Evolutionary conservation across 1,284 basidiomycete species (phyloP).

Genomic region (Cutaneotrichosporon curvatum): DNA sequence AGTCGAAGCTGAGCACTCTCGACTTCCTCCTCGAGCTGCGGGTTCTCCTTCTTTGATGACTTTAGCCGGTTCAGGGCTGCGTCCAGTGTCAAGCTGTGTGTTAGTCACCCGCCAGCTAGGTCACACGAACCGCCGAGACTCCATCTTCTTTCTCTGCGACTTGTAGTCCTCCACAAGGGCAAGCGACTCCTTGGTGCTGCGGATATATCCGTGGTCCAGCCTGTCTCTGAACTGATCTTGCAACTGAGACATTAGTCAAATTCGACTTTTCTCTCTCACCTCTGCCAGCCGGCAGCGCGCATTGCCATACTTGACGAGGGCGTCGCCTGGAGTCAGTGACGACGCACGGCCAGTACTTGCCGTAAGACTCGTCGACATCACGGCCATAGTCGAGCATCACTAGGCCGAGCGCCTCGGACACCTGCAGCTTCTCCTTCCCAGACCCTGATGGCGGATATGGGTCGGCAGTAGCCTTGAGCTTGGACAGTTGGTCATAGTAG

Average conservation of each 20-base stretch:
- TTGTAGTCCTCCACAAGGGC: slow-evolving; percentile 43
- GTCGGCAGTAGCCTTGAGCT: slow-evolving; percentile 40
- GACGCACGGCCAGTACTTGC: slow-evolving; percentile 17
- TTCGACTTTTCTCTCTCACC: slow-evolving; percentile 36
- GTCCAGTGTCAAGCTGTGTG: slow-evolving; percentile 62
- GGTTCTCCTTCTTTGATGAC: slow-evolving; percentile 54
- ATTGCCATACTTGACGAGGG: slow-evolving; percentile 63
- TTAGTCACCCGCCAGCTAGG: slow-evolving; percentile 1
- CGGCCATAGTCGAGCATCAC: slow-evolving; percentile 81
- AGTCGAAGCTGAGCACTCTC: slow-evolving; percentile 62
- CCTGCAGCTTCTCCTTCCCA: slow-evolving; percentile 48
- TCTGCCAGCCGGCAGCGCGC: slow-evolving; percentile 73
- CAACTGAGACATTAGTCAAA: neutral
- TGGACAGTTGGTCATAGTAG: slow-evolving; percentile 38
- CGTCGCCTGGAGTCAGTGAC: slow-evolving; percentile 42
- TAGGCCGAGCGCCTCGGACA: slow-evolving; percentile 68
- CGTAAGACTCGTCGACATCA: slow-evolving; percentile 64
- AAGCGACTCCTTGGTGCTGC: slow-evolving; percentile 49
- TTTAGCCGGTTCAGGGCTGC: slow-evolving; percentile 63
- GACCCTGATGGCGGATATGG: slow-evolving; percentile 34
- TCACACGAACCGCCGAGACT: slow-evolving; percentile 59
- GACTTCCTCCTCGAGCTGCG: slow-evolving; percentile 68
- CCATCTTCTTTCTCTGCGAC: slow-evolving; percentile 53
- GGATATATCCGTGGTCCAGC: slow-evolving; percentile 67
- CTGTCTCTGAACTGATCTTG: slow-evolving; percentile 14